Conservation (phyloP, 1,139 yeast genomes). For the Debaryomycetaceae sp. region DNA sequence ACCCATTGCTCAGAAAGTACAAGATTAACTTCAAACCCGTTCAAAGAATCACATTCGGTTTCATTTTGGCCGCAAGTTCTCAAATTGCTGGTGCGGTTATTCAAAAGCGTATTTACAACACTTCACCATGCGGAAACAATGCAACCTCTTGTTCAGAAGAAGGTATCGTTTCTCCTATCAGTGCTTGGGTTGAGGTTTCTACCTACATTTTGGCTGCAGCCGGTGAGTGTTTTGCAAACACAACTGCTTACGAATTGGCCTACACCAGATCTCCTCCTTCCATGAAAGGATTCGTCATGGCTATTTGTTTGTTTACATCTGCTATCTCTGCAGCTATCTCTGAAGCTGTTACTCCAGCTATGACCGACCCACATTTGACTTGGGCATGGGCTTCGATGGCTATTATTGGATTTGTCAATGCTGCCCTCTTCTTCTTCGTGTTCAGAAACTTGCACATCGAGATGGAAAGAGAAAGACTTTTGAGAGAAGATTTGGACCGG, state of each 20-base stretch:
- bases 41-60: conserved; percentile 34
- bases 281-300: conserved; percentile 68
- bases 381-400: conserved; percentile 55
- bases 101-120: conserved; percentile 31
- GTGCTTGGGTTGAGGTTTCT: conserved; percentile 54
- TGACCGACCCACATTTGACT: conserved; percentile 51
- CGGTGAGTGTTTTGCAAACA: conserved; percentile 67
- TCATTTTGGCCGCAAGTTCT: conserved; percentile 31
- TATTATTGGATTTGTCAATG: conserved; percentile 41
- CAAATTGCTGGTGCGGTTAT: conserved; percentile 41
- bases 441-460: conserved; percentile 52
- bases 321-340: conserved; percentile 60
- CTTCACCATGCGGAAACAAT: conserved; percentile 38
- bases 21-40: conserved; percentile 38
- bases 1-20: conserved; percentile 55
- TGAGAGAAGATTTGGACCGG: conserved; percentile 17
- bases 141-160: conserved; percentile 46
- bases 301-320: conserved; percentile 57
- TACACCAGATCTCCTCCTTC: conserved; percentile 65
- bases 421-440: conserved; percentile 39
- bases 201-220: conserved; percentile 56
- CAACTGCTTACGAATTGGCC: conserved; percentile 69
- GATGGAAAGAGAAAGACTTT: conserved; percentile 43
- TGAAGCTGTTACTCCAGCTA: conserved; percentile 53
- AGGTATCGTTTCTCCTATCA: conserved; percentile 41